Evolutionary conservation across 2,329 filamentous ascomycete genomes (phyloP).

Genomic region (Fonsecaea multimorphosa): DNA sequence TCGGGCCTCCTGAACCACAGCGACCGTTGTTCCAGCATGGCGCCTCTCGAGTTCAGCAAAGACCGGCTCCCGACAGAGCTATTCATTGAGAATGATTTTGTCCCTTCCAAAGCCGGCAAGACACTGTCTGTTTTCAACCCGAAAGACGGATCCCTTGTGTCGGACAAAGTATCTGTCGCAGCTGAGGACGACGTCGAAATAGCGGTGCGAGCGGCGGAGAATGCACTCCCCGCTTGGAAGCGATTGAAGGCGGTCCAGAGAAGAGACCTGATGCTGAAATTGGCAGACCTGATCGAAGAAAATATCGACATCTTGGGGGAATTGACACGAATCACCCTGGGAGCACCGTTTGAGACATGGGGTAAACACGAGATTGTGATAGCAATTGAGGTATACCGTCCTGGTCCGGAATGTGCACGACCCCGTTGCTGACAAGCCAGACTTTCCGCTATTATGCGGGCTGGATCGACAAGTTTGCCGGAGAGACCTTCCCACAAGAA

Average conservation of each 20-base stretch:
- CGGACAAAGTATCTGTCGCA: slow-evolving; percentile 53
- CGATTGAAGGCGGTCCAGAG: slow-evolving; percentile 40
- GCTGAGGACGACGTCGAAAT: slow-evolving; percentile 54
- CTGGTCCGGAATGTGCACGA: slow-evolving; percentile 37
- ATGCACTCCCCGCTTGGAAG: slow-evolving; percentile 55
- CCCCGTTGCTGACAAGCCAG: not conserved
- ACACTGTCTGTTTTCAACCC: slow-evolving; percentile 3
- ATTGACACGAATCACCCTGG: slow-evolving; percentile 43
- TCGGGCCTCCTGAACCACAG: not conserved
- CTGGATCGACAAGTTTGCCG: slow-evolving; percentile 50
- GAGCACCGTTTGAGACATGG: slow-evolving; percentile 70
- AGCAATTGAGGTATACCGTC: slow-evolving; percentile 42
- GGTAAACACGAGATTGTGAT: slow-evolving; percentile 53
- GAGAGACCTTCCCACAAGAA: slow-evolving; percentile 51
- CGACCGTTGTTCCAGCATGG: not conserved
- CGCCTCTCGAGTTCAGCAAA: not conserved
- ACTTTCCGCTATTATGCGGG: slow-evolving; percentile 44
- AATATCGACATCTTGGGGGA: slow-evolving; percentile 39
- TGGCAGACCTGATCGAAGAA: slow-evolving; percentile 49
- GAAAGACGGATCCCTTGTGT: slow-evolving; percentile 7
- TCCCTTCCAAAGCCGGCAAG: not conserved
- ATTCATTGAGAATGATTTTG: slow-evolving; percentile 10
- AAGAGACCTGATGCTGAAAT: slow-evolving; percentile 50
- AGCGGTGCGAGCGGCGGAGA: slow-evolving; percentile 57
- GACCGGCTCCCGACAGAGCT: slow-evolving; percentile 4